phyloP scores from a whole-genome alignment of 768 basidiomycete species.

The Lyophyllum atratum region DNA sequence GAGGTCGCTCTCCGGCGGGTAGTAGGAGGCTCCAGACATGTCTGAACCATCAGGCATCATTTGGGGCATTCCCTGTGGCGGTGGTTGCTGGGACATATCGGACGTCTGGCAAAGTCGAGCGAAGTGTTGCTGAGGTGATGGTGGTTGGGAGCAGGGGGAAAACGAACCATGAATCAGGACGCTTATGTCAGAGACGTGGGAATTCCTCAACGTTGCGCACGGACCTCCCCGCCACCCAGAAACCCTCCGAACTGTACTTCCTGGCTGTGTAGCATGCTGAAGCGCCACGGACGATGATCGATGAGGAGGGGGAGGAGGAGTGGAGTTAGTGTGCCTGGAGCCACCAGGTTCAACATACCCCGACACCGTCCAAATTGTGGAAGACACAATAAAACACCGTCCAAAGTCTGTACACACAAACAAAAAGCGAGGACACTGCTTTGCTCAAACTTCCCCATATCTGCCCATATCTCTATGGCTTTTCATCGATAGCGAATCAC shows the following conservation, averaged over 20 bases:
- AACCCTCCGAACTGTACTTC: constrained; percentile 16
- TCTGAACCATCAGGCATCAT: constrained; percentile 67
- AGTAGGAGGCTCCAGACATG: constrained; percentile 64
- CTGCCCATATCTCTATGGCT: neutral
- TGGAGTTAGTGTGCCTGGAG: constrained; percentile 52
- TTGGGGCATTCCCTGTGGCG: constrained; percentile 60
- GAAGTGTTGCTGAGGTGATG: constrained; percentile 42
- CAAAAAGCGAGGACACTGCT: constrained; percentile 26
- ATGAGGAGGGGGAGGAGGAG: constrained; percentile 31
- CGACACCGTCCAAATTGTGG: constrained; percentile 71
- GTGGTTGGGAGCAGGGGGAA: constrained; percentile 44
- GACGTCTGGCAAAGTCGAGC: constrained; percentile 22
- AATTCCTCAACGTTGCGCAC: constrained; percentile 55
- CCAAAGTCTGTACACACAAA: constrained; percentile 52
- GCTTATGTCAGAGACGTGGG: constrained; percentile 63
- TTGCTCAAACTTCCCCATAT: neutral
- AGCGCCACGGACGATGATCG: constrained; percentile 14
- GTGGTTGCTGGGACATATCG: constrained; percentile 53
- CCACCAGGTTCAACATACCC: constrained; percentile 60
- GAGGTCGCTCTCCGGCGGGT: constrained; percentile 75
- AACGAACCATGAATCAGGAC: constrained; percentile 43
- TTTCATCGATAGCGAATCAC: neutral
- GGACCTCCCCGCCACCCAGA: constrained; percentile 43
- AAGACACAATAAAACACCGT: constrained; percentile 78
- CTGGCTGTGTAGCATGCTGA: constrained; percentile 19